These are phyloP conservation scores for Thielaviopsis ethacetica DNA, from an alignment of 2,329 filamentous ascomycete species.

Conservation along the genomic window DNA sequence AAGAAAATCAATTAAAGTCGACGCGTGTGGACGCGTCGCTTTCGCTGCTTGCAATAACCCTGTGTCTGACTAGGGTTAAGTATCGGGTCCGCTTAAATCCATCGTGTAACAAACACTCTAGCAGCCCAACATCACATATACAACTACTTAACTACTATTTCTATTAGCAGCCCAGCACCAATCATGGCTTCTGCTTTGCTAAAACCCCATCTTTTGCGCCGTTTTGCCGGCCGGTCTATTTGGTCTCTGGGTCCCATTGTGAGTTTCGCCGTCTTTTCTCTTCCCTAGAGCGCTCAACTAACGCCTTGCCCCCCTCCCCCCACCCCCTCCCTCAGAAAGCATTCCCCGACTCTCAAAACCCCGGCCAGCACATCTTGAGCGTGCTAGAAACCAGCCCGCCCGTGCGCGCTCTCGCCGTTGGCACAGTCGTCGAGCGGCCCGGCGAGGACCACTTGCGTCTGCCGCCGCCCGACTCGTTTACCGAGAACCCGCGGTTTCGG, in stretches of 20 bases:
- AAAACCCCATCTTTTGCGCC: neutral
- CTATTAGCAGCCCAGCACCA: too few species aligned
- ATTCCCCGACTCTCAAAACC: constrained; percentile 30
- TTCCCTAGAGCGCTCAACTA: too few species aligned
- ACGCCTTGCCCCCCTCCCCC: too few species aligned
- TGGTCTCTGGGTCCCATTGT: neutral
- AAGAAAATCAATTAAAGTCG: neutral
- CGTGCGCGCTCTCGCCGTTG: constrained; percentile 16
- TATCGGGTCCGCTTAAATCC: neutral
- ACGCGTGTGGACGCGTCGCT: neutral
- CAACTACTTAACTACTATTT: too few species aligned
- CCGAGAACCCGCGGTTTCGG: constrained; percentile 42
- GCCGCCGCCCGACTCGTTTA: constrained; percentile 44
- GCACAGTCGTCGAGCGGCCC: constrained; percentile 19
- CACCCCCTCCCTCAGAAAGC: constrained; percentile 31
- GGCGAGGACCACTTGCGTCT: constrained; percentile 39
- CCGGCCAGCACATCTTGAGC: constrained; percentile 36
- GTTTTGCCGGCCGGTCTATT: neutral
- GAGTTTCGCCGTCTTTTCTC: neutral
- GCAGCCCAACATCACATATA: too few species aligned
- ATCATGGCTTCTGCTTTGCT: neutral
- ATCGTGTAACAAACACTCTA: neutral
- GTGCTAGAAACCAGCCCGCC: constrained; percentile 43
- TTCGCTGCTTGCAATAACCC: neutral
- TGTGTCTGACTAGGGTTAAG: neutral